Evolutionary conservation across 768 basidiomycete species (phyloP).

Genomic region (Phylloporus sp.): DNA sequence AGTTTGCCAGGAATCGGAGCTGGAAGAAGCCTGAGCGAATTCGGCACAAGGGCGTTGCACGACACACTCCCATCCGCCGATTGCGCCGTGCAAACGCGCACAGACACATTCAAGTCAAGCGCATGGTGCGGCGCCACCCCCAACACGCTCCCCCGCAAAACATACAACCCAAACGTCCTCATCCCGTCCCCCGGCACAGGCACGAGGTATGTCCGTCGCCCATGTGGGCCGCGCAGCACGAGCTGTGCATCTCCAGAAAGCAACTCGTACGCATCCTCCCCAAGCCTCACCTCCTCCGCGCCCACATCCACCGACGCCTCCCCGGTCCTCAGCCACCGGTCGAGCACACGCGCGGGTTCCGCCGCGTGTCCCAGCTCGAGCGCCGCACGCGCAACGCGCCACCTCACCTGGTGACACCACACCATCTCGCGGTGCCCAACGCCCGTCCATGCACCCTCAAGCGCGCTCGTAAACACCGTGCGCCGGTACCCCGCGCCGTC

Average conservation of each 20-base stretch:
- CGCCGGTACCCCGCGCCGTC: slow-evolving; percentile 38
- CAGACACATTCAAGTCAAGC: slow-evolving; percentile 42
- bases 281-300: slow-evolving; percentile 8
- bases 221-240: slow-evolving; percentile 40
- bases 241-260: slow-evolving; percentile 39
- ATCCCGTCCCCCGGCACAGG: slow-evolving; percentile 30
- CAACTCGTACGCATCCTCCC: slow-evolving; percentile 29
- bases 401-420: slow-evolving; percentile 98
- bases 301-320: slow-evolving; percentile 35
- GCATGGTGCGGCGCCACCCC: slow-evolving; percentile 49
- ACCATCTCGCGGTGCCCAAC: slow-evolving; percentile 96
- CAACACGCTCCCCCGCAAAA: slow-evolving; percentile 55
- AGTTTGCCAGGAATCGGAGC: slow-evolving; percentile 46
- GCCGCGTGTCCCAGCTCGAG: slow-evolving; percentile 53
- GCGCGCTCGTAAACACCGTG: slow-evolving; percentile 78
- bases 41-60: slow-evolving; percentile 45
- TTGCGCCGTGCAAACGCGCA: slow-evolving; percentile 42
- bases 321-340: slow-evolving; percentile 69
- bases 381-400: slow-evolving; percentile 76
- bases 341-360: slow-evolving; percentile 39
- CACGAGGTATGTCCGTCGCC: slow-evolving; percentile 47
- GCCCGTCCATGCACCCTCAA: slow-evolving; percentile 93
- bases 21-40: slow-evolving; percentile 58
- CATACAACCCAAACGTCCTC: slow-evolving; percentile 49
- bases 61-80: slow-evolving; percentile 14